A percentile compares a stretch with the other conserved stretches of the same genome.
These are phyloP conservation scores for Penicillium dipodomyicola DNA, from an alignment of 495 filamentous ascomycete species.

Conservation along the genomic window DNA sequence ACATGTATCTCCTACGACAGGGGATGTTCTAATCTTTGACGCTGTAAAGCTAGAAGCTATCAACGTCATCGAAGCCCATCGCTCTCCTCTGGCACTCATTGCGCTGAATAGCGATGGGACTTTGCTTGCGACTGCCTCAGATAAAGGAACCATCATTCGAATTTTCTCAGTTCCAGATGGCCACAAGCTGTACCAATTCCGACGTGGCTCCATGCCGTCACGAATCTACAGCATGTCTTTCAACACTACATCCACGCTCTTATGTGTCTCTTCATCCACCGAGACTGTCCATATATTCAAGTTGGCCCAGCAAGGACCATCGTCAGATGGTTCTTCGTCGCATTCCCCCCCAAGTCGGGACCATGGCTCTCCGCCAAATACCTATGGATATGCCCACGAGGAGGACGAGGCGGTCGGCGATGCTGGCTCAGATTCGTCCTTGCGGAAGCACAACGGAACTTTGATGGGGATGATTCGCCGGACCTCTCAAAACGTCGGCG, in stretches of 20 bases:
- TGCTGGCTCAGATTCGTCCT: constrained; percentile 31
- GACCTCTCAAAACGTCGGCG: constrained; percentile 95
- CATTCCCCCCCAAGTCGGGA: constrained; percentile 36
- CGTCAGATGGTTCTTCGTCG: constrained; percentile 33
- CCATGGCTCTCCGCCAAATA: constrained; percentile 39
- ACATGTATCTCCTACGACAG: constrained; percentile 78
- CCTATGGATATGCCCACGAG: constrained; percentile 39
- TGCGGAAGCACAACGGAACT: constrained; percentile 58
- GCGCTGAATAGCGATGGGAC: constrained; percentile 90
- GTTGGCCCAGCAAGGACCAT: constrained; percentile 47
- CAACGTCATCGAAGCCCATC: constrained; percentile 90
- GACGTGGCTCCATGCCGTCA: constrained; percentile 88
- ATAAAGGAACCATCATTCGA: constrained; percentile 95
- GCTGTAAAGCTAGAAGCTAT: constrained; percentile 81
- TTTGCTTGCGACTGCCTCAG: constrained; percentile 90
- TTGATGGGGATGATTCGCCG: constrained; percentile 89
- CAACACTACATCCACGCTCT: constrained; percentile 86
- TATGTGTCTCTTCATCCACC: constrained; percentile 92
- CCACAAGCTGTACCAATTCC: constrained; percentile 91
- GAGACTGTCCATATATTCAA: constrained; percentile 99
- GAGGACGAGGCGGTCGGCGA: constrained; percentile 35
- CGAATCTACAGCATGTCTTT: constrained; percentile 99
- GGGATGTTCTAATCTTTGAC: constrained; percentile 91
- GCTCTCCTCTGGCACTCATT: constrained; percentile 85
- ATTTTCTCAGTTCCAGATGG: constrained; percentile 88